Evolutionary conservation across 2,329 filamentous ascomycete species (phyloP), one percentile per base, ranked within the genome.

Genomic region (Leptographium radiaticola): DNA sequence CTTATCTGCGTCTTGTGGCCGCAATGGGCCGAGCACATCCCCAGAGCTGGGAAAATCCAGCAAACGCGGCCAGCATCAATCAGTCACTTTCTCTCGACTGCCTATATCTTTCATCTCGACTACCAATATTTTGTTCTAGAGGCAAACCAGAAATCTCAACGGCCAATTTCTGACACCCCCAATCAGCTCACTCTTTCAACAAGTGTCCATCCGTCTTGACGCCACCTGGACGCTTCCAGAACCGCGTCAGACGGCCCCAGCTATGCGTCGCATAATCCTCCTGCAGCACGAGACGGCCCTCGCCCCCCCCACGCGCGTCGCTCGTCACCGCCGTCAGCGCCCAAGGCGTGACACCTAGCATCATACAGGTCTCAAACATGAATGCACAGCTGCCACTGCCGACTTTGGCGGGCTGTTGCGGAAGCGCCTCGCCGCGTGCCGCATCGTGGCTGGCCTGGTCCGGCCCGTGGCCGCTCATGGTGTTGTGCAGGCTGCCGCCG

Each of bases 261-360:
- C 86, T 90, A 71, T 94, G 86, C 55, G 83, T 80, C 64, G 81
- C 89, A 63, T 93, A 94, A 54, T 79, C 79, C 59, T 80, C 74
- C 70, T 80, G 77, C 16, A 79, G 73, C 66, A 79, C 79, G 25
- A 25, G 25, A 25, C 15, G 54, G 38, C 12, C 9, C 38, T n/a
- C 31, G 20, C 15, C 11, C 43, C 20, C 81, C 89, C 18, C 43
- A 20, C 43, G 9, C 15, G 18, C 43, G 8, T 15, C 20, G n/a
- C 18, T 18, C 20, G 44, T n/a, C 44, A 16, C 44, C 57, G 79
- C 75, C 59, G 68, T 66, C 57, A 79, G 67, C 2, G 83, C 84
- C 83, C 83, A 87, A 55, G 84, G 78, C 1, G 84, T 86, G 33
- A 87, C 83, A 1, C 83, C 83, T 2, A 87, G 75, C 80, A 86